These are phyloP conservation scores for Sicyos edulis DNA, from an alignment of 306 rosid species.

Conservation along the genomic window DNA sequence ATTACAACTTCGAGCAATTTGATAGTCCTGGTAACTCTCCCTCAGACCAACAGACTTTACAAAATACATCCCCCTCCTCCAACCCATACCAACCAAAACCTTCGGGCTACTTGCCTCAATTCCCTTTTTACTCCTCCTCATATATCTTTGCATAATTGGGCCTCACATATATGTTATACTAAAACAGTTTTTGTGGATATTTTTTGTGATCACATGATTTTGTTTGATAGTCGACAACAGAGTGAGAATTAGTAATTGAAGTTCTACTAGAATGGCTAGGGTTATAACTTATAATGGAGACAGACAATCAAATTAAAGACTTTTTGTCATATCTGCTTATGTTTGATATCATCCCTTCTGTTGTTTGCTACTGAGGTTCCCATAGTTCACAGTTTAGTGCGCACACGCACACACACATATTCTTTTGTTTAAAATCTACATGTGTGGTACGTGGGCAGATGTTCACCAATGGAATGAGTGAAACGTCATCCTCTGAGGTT, in stretches of 20 bases:
- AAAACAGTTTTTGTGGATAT: background rate
- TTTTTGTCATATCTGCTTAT: background rate
- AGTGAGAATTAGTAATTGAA: background rate
- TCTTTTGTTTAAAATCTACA: background rate
- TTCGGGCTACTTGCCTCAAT: too few relatives aligned
- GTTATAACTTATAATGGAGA: background rate
- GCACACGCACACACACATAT: too few relatives aligned
- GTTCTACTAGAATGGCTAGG: background rate
- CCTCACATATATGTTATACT: background rate
- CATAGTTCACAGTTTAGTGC: background rate
- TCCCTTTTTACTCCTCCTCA: too few relatives aligned
- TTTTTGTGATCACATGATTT: background rate
- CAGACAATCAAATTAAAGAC: background rate
- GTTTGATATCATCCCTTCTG: background rate
- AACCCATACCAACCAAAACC: too few relatives aligned
- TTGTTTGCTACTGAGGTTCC: background rate
- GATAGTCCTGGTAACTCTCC: too few relatives aligned
- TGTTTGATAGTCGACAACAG: background rate
- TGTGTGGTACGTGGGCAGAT: constrained; percentile 46
- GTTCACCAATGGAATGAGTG: constrained; percentile 99
- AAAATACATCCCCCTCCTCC: too few relatives aligned
- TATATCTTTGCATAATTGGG: too few relatives aligned
- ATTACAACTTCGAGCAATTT: too few relatives aligned
- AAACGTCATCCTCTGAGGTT: constrained; percentile 68
- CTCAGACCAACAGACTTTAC: too few relatives aligned